Percentiles rank a stretch among this genome's conserved stretches.
These are phyloP conservation scores for Aschersonia sp. DNA, from an alignment of 2,329 filamentous ascomycete species.

Conservation along the genomic window DNA sequence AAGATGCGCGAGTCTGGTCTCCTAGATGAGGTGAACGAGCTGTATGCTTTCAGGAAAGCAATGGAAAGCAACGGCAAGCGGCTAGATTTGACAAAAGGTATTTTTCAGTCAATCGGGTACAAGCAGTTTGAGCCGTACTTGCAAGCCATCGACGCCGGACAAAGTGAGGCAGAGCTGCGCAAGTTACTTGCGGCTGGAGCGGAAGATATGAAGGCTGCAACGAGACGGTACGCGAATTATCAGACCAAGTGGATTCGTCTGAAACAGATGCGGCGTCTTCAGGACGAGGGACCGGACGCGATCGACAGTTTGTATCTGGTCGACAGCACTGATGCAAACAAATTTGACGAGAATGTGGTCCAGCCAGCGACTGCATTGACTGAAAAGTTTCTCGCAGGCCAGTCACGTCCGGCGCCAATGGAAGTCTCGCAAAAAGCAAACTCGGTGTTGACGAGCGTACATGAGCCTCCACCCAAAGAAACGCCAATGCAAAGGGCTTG, in stretches of 20 bases:
- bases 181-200: constrained; percentile 44
- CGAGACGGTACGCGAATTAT: constrained; percentile 72
- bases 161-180: constrained; percentile 26
- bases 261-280: constrained; percentile 60
- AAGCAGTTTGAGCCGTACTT: constrained; percentile 77
- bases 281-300: constrained; percentile 33
- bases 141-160: constrained; percentile 21
- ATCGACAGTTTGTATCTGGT: constrained; percentile 57
- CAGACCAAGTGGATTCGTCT: constrained; percentile 79
- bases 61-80: constrained; percentile 26
- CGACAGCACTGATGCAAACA: constrained; percentile 56
- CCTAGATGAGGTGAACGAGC: constrained; percentile 30
- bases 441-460: constrained; percentile 38
- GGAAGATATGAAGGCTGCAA: constrained; percentile 67
- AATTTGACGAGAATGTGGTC: constrained; percentile 51
- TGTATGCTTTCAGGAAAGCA: constrained; percentile 25
- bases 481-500: constrained; percentile 48
- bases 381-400: constrained; percentile 43
- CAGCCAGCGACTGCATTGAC: constrained; percentile 49
- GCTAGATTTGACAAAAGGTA: constrained; percentile 65
- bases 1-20: constrained; percentile 57
- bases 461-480: constrained; percentile 33
- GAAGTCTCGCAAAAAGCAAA: constrained; percentile 32
- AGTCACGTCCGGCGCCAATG: constrained; percentile 34
- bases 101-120: constrained; percentile 95